Evolutionary conservation across 805 yeast species (phyloP).

Genomic region (Wickerhamomyces xylosicus): DNA sequence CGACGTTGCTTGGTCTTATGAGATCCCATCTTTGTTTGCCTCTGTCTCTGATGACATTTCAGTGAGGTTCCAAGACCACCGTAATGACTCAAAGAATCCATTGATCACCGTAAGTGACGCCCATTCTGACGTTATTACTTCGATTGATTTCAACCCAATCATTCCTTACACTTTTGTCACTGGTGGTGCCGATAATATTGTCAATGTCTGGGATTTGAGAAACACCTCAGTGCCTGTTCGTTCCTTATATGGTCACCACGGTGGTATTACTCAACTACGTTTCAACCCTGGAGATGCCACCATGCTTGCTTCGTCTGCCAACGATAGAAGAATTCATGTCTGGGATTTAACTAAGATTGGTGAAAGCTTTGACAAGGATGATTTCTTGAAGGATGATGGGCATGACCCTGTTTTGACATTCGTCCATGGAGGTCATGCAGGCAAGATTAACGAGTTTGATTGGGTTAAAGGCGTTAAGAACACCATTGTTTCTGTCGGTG

Average conservation of each 20-base stretch:
- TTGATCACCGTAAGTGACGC: conserved; percentile 34
- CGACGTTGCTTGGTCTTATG: conserved; percentile 51
- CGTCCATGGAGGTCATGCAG: conserved; percentile 83
- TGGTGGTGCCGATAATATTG: conserved; percentile 69
- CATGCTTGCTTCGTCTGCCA: conserved; percentile 44
- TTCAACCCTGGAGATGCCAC: conserved; percentile 33
- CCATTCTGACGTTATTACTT: conserved; percentile 54
- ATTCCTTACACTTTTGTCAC: conserved; percentile 51
- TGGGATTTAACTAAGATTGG: conserved; percentile 65
- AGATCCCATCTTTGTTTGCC: conserved; percentile 39
- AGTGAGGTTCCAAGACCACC: conserved; percentile 50
- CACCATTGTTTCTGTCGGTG: conserved; percentile 59
- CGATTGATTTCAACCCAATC: conserved; percentile 55
- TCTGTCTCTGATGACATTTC: conserved; percentile 63
- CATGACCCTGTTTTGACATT: conserved; percentile 72
- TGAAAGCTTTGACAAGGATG: conserved; percentile 43
- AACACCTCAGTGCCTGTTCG: conserved; percentile 49
- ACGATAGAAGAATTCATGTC: conserved; percentile 59
- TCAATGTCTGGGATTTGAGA: conserved; percentile 68
- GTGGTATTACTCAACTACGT: conserved; percentile 42
- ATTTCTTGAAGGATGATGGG: conserved; percentile 42
- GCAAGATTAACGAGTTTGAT: conserved; percentile 52
- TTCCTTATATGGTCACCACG: conserved; percentile 56
- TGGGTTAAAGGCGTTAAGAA: conserved; percentile 55
- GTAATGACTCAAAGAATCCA: conserved; percentile 27